Evolutionary conservation across 495 filamentous ascomycete species (phyloP).

Genomic region (Poronia punctata): DNA sequence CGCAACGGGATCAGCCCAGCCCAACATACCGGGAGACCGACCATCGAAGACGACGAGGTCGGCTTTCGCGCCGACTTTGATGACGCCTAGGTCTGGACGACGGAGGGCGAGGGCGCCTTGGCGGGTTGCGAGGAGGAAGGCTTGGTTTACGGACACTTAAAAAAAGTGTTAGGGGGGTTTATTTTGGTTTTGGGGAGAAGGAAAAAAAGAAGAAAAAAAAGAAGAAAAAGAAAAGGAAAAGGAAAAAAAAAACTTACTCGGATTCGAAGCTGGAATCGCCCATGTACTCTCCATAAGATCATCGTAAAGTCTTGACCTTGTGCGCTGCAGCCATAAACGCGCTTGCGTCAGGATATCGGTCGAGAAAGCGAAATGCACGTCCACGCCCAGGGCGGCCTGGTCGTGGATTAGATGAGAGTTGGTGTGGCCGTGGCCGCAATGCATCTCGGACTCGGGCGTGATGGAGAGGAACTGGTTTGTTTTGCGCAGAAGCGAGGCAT

Average conservation of each 20-base stretch:
- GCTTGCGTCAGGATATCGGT: slow-evolving; percentile 39
- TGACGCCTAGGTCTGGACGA: slow-evolving; percentile 38
- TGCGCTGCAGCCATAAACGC: slow-evolving; percentile 34
- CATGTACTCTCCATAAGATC: slow-evolving; percentile 29
- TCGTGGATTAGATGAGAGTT: slow-evolving; percentile 29
- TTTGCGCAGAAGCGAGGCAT: slow-evolving; percentile 21
- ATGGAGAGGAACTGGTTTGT: slow-evolving; percentile 38
- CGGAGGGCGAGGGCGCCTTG: slow-evolving; percentile 40
- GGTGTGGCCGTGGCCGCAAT: slow-evolving; percentile 36
- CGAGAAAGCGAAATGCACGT: slow-evolving; percentile 40
- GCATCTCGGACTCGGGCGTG: slow-evolving; percentile 40
- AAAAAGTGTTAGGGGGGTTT: slow-evolving; percentile 6
- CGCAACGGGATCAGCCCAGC: slow-evolving; percentile 44
- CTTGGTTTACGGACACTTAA: slow-evolving; percentile 38
- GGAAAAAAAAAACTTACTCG: slow-evolving; percentile 10
- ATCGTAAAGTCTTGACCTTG: slow-evolving; percentile 24
- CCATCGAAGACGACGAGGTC: slow-evolving; percentile 48
- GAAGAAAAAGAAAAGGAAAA: background rate
- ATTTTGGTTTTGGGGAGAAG: background rate
- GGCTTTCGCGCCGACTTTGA: slow-evolving; percentile 39
- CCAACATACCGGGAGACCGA: slow-evolving; percentile 36
- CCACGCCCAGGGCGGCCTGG: slow-evolving; percentile 38
- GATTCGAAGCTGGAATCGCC: slow-evolving; percentile 32
- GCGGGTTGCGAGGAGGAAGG: slow-evolving; percentile 43
- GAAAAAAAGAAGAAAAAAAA: background rate